Evolutionary conservation across 2,329 filamentous ascomycete species (phyloP).

Genomic region (Scedosporium apiospermum): DNA sequence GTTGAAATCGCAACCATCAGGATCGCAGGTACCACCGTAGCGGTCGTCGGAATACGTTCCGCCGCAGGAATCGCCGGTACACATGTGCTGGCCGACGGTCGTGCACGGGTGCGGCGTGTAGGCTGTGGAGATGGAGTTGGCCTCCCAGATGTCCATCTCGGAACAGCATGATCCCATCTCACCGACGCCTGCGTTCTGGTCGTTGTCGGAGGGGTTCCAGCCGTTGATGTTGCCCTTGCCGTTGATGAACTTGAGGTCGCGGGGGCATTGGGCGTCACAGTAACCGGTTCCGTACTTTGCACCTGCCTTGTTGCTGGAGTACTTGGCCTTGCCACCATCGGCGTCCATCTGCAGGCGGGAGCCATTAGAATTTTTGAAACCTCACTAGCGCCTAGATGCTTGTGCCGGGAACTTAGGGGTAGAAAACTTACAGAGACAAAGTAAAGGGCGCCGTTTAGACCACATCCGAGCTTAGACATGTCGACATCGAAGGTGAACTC

Average conservation of each 20-base stretch:
- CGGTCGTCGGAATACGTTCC: slow-evolving; percentile 42
- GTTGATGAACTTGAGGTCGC: slow-evolving; percentile 48
- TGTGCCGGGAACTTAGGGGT: neutral
- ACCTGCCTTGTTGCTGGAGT: slow-evolving; percentile 38
- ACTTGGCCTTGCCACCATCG: slow-evolving; percentile 44
- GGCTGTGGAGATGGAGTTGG: neutral
- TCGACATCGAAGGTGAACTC: slow-evolving; percentile 69
- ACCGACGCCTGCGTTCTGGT: slow-evolving; percentile 45
- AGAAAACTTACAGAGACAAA: slow-evolving; percentile 31
- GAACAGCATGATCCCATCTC: slow-evolving; percentile 46
- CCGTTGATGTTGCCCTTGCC: slow-evolving; percentile 43
- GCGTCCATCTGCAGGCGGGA: slow-evolving; percentile 35
- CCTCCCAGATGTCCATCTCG: slow-evolving; percentile 50
- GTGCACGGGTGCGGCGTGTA: slow-evolving; percentile 56
- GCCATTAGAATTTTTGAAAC: neutral
- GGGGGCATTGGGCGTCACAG: slow-evolving; percentile 43
- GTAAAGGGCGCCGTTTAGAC: slow-evolving; percentile 64
- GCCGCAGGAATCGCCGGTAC: slow-evolving; percentile 40
- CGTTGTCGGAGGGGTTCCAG: slow-evolving; percentile 40
- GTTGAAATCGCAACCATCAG: slow-evolving; percentile 64
- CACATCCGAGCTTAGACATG: slow-evolving; percentile 57
- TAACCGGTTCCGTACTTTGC: slow-evolving; percentile 53
- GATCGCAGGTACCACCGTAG: slow-evolving; percentile 55
- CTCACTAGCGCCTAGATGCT: neutral
- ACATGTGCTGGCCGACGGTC: slow-evolving; percentile 37